Conservation (phyloP, 2,329 filamentous ascomycete genomes). For the Colletotrichum chrysophilum region DNA sequence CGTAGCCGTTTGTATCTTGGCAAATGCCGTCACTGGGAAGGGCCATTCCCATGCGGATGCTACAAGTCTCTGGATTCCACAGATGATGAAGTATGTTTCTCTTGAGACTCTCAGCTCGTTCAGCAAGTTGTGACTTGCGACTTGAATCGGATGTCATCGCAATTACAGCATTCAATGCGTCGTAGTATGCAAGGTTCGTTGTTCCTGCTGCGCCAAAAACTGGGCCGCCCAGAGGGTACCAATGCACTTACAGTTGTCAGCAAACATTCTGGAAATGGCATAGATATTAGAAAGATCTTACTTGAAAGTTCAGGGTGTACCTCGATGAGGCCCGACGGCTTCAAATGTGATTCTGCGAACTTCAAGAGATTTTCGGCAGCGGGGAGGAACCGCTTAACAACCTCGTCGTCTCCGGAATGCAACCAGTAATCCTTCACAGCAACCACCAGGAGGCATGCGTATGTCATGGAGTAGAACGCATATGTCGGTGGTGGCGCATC, state of each 20-base stretch:
- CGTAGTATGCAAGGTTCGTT: constrained; percentile 8
- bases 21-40: not conserved
- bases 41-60: not conserved
- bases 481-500: constrained; percentile 4
- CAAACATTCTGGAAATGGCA: too few relatives aligned
- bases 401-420: not conserved
- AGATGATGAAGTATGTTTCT: not conserved
- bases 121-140: not conserved
- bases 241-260: constrained; percentile 5
- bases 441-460: constrained; percentile 3
- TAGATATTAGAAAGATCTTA: not conserved
- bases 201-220: not conserved
- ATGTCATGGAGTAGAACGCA: constrained; percentile 16
- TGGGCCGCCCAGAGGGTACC: constrained; percentile 2
- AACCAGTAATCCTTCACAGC: constrained; percentile 16
- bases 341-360: not conserved
- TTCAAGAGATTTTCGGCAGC: not conserved
- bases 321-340: not conserved
- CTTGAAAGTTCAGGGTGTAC: constrained; percentile 8
- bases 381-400: not conserved
- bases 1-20: constrained; percentile 11
- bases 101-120: not conserved
- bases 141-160: not conserved
- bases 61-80: not conserved
- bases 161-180: not conserved